phyloP scores from a whole-genome alignment of 495 filamentous ascomycete species.

The Haplographium delicatum region DNA sequence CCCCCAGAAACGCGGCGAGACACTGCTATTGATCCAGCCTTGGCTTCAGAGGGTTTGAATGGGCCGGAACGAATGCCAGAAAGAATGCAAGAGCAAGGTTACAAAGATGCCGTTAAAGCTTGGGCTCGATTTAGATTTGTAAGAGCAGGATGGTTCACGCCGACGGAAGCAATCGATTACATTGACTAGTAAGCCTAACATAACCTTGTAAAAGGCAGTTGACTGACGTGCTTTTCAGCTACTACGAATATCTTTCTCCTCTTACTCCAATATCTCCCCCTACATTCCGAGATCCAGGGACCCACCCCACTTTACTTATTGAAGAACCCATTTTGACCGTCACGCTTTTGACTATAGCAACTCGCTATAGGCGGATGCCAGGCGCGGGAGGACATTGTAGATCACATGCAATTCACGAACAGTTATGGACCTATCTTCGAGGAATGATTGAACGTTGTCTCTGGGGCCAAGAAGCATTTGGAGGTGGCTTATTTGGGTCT shows the following conservation, averaged over 20 bases:
- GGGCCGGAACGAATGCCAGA: slow-evolving; percentile 27
- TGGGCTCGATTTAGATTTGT: slow-evolving; percentile 93
- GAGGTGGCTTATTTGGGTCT: slow-evolving; percentile 77
- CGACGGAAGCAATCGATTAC: slow-evolving; percentile 85
- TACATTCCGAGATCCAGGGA: slow-evolving; percentile 67
- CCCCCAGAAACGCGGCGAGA: slow-evolving; percentile 18
- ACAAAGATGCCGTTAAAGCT: slow-evolving; percentile 66
- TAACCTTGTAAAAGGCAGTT: neutral
- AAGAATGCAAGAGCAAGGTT: slow-evolving; percentile 40
- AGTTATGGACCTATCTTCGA: slow-evolving; percentile 90
- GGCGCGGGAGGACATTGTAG: slow-evolving; percentile 79
- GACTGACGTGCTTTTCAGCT: slow-evolving; percentile 44
- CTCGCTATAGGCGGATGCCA: slow-evolving; percentile 71
- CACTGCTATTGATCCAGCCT: slow-evolving; percentile 20
- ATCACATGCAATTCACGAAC: slow-evolving; percentile 87
- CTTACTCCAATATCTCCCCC: slow-evolving; percentile 88
- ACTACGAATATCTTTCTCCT: slow-evolving; percentile 83
- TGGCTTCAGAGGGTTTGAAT: slow-evolving; percentile 8
- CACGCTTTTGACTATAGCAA: slow-evolving; percentile 84
- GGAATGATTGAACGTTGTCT: slow-evolving; percentile 92
- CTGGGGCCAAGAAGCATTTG: slow-evolving; percentile 94
- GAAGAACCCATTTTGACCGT: slow-evolving; percentile 90
- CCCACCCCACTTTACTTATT: slow-evolving; percentile 70
- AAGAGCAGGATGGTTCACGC: slow-evolving; percentile 92
- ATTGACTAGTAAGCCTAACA: slow-evolving; percentile 69